Base-by-base conservation (phyloP, 2,329 filamentous ascomycete genomes). In the Dendrostoma leiphaemia region DNA sequence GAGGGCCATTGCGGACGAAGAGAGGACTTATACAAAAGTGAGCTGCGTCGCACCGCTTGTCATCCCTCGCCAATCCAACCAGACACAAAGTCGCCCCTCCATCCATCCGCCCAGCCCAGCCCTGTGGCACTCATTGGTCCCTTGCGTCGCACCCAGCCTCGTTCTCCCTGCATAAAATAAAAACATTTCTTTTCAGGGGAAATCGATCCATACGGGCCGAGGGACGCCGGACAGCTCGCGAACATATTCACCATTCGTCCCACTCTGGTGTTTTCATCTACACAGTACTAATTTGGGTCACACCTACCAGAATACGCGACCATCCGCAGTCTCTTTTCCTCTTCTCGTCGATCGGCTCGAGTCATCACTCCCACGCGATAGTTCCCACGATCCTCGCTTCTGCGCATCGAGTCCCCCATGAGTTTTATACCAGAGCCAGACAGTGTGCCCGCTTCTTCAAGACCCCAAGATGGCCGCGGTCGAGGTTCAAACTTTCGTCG, bases 401-500 rank as follows among this genome's bases (percentile, higher is more conserved):
- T 57, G 49, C 54, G 60, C 58, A 57, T 53, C 38, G 29, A 50
- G 23, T 37, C 17, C 52, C 54, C 51, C 78, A 83, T 83, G 80
- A 74, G 74, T 79, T 67, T 73, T 69, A 72, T 69, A 69, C 64
- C 68, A 61, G 62, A 44, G 32, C 35, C 61, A 62, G 64, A 67
- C 67, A 64, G 72, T 63, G 69, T 77, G 72, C 68, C 41, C 43
- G 45, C 28, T 46, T 72, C 69, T 63, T 62, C 61, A 61, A 69
- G 72, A 69, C 73, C 68, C 68, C 76, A 79, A 64, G 67, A 83
- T 83, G 80, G 79, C 80, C 69, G 70, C 77, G 67, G 74, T 73
- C 71, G 71, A 73, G 62, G 71, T 80, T 71, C 65, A 75, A 68
- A 66, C 67, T 59, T 71, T 69, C 62, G 71, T 65, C 70, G 70